phyloP scores from a whole-genome alignment of 306 rosid genomes.

The Albizia julibrissin region DNA sequence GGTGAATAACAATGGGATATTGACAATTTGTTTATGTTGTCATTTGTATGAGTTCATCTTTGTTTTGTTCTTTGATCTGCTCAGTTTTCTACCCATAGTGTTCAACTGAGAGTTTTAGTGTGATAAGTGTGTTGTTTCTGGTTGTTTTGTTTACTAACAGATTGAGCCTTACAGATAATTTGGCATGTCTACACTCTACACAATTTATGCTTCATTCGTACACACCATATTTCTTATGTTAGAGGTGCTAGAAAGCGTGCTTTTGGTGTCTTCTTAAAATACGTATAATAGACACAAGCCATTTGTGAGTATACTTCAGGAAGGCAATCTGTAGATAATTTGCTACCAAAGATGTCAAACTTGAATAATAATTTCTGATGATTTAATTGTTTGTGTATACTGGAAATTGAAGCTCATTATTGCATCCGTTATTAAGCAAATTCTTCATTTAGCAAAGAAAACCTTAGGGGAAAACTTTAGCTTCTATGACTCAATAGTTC shows the following conservation, averaged over 20 bases:
- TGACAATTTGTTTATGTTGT: conserved; percentile 5
- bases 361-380: no score
- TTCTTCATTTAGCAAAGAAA: no score
- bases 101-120: conserved; percentile 4
- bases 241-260: neutral
- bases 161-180: conserved; percentile 3
- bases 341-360: no score
- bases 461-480: no score
- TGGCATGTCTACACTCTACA: neutral
- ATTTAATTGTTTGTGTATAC: no score
- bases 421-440: no score
- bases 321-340: no score
- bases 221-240: conserved; percentile 5
- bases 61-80: neutral
- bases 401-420: no score
- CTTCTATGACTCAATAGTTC: no score
- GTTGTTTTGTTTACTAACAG: conserved; percentile 2
- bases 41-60: conserved; percentile 19
- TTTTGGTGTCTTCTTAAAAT: neutral
- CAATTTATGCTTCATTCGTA: neutral
- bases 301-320: no score
- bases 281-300: no score
- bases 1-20: neutral
- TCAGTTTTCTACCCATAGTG: conserved; percentile 18
- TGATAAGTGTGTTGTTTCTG: neutral